Base-by-base conservation (phyloP, 345 rosid genomes). In the Eucalyptus paniculata region DNA sequence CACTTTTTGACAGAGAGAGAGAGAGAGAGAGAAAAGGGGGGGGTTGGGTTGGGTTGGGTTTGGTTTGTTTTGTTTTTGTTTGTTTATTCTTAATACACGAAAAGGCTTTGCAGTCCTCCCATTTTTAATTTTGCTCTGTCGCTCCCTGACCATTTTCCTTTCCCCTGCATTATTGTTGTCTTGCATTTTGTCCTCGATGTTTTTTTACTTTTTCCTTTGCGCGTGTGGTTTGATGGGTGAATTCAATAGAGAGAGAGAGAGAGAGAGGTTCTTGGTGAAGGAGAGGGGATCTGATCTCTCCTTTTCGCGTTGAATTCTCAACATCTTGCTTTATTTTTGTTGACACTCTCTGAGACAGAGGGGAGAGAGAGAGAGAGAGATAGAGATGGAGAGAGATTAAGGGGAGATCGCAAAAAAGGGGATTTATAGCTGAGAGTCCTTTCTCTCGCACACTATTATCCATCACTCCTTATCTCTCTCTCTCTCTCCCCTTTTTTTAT, bases 251-350 rank as follows among this genome's bases (percentile, higher is more conserved):
- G 28, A 37, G 49, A 42, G 44, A 67, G 45, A 72, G 82, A 72
- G 45, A 19, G 82, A 44, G 34, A 23, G 54, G 69, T 21, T 87
- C 77, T 69, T 51, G 88, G 88, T 87, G 86, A 65, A 92, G 91
- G 87, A 92, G 93, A 88, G 93, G 88, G 93, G 93, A 93, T 93
- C 93, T 89, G 80, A 92, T 92, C 91, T 93, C 91, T 92, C 92
- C 86, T 88, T 93, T 93, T 91, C 91, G 92, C 92, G 90, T 92
- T 92, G 91, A 94, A 91, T 91, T 89, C 92, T 93, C 87, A 72
- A 77, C 45, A 88, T 34, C 50, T 77, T 37, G 86, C 45, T 86
- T 87, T 53, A 53, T 72, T 60, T 40, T 12, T 77, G 89, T 45
- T 56, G 88, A 87, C 88, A 37, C 50, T 9, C 50, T 26, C 77